These are phyloP conservation scores for Colletotrichum trifolii DNA, from an alignment of 2,329 filamentous ascomycete genomes.

Conservation along the genomic window DNA sequence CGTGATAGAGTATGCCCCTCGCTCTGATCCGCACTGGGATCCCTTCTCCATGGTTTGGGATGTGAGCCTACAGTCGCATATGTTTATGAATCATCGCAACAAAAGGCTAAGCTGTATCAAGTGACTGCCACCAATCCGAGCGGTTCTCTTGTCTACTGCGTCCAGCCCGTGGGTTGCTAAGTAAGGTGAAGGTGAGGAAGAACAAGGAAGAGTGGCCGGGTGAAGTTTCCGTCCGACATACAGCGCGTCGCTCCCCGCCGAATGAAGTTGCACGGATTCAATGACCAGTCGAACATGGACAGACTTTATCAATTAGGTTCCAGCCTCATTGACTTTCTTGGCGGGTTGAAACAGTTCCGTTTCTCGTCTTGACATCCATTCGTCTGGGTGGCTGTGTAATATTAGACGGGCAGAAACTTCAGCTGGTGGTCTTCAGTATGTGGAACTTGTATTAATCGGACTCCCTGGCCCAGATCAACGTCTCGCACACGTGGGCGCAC, in stretches of 20 bases:
- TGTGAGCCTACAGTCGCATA: conserved; percentile 10
- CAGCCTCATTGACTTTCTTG: conserved; percentile 10
- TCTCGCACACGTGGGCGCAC: no score
- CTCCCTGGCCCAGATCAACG: no score
- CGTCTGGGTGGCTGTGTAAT: background rate
- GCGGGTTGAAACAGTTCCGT: conserved; percentile 21
- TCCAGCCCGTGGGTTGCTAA: background rate
- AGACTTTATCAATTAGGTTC: no score
- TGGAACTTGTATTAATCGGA: no score
- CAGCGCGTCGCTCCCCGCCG: background rate
- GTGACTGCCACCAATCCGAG: background rate
- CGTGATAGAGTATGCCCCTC: conserved; percentile 39
- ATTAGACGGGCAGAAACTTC: background rate
- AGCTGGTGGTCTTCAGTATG: no score
- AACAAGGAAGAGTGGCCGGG: no score
- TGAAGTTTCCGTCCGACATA: background rate
- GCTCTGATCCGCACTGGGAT: conserved; percentile 39
- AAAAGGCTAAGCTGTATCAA: background rate
- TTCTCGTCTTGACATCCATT: conserved; percentile 26
- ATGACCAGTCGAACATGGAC: no score
- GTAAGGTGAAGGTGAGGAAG: background rate
- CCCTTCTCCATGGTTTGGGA: conserved; percentile 41
- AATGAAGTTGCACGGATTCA: background rate
- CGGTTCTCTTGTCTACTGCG: background rate
- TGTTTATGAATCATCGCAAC: background rate